These are phyloP conservation scores for Peronospora farinosa DNA, from an alignment of 352 stramenopile species.

Conservation along the genomic window DNA sequence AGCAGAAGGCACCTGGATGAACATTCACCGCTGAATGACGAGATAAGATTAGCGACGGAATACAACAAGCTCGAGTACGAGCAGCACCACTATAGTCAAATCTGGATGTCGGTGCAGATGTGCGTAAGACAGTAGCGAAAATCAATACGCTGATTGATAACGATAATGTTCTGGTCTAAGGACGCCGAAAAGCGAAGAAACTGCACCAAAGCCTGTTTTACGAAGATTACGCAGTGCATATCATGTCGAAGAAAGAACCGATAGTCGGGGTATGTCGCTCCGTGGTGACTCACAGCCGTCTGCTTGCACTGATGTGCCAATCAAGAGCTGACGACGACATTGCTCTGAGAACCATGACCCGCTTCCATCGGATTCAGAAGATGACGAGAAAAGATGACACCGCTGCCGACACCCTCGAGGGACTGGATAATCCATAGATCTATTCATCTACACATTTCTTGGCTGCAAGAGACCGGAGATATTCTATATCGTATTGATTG, in stretches of 20 bases:
- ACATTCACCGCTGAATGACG: conserved; percentile 50
- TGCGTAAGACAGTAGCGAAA: conserved; percentile 53
- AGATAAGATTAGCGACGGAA: conserved; percentile 45
- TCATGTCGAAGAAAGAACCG: conserved; percentile 12
- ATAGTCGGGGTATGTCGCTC: conserved; percentile 7
- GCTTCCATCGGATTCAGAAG: conserved; percentile 22
- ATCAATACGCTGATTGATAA: conserved; percentile 45
- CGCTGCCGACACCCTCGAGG: background rate
- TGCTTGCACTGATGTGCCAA: conserved; percentile 35
- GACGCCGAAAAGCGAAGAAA: conserved; percentile 39
- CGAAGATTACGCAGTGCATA: conserved; percentile 38
- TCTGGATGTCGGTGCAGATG: conserved; percentile 54
- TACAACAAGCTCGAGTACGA: conserved; percentile 76
- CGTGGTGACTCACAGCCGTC: conserved; percentile 19
- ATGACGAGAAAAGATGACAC: conserved; percentile 9
- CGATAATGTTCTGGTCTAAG: conserved; percentile 45
- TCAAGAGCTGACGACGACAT: conserved; percentile 31
- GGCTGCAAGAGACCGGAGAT: conserved; percentile 34
- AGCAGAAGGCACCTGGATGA: conserved; percentile 58
- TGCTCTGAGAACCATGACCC: conserved; percentile 39
- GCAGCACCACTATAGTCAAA: conserved; percentile 70
- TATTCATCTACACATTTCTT: conserved; percentile 11
- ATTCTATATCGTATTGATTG: conserved; percentile 48
- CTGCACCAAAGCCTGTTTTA: conserved; percentile 52
- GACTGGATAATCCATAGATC: conserved; percentile 2